Evolutionary conservation across 441 rosid species (phyloP).

Genomic region (Adansonia gregorii): DNA sequence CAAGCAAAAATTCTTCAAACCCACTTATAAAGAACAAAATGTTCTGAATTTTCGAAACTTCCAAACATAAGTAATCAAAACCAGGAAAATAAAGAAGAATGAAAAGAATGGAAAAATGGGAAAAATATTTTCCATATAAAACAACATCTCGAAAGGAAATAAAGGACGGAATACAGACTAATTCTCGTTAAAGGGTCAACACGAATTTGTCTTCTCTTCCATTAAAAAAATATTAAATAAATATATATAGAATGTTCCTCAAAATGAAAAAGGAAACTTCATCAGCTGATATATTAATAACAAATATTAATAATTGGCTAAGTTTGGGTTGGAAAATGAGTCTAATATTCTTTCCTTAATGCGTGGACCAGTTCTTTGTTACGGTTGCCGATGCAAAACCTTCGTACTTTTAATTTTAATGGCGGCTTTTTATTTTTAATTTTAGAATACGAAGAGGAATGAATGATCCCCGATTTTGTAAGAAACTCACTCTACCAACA

Average conservation of each 20-base stretch:
- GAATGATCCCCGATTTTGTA: neutral
- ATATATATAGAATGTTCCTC: too few species aligned
- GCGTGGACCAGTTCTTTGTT: too few species aligned
- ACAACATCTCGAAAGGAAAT: neutral
- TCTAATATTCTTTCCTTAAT: neutral
- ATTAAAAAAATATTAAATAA: too few species aligned
- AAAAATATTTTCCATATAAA: neutral
- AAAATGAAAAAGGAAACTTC: too few species aligned
- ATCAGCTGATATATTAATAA: too few species aligned
- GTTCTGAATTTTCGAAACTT: constrained; percentile 20
- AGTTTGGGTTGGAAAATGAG: neutral
- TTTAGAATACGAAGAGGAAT: neutral
- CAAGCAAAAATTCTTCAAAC: neutral
- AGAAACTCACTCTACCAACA: neutral
- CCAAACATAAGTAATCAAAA: neutral
- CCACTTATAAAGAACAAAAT: constrained; percentile 24
- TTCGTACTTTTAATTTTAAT: neutral
- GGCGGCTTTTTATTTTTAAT: neutral
- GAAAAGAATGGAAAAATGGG: neutral
- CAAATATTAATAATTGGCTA: too few species aligned
- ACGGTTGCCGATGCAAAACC: neutral
- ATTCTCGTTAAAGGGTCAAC: too few species aligned
- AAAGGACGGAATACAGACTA: neutral
- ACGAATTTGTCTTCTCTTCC: too few species aligned
- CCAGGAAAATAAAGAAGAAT: neutral